Base-by-base conservation (phyloP, 495 filamentous ascomycete species). In the Penicillium ucsense region DNA sequence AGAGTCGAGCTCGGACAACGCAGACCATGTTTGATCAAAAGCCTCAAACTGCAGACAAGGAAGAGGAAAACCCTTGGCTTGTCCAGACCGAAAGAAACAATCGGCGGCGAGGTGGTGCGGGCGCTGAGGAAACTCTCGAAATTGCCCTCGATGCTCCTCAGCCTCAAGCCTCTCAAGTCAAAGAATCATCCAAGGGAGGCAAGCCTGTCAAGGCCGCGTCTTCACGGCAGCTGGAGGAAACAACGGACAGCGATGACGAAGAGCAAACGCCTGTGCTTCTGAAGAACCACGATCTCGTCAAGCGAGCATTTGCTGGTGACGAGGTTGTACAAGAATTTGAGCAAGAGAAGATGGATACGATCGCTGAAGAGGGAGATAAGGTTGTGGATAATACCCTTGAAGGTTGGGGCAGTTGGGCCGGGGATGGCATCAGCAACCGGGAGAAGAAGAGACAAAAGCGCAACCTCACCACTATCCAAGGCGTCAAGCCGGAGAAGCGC, bases 361-460 rank as follows among this genome's bases (percentile, higher is more conserved):
- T 81, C 34, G 77, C 79, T 35, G 86, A 88, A 4, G 89, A 97
- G 61, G 91, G 84, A 53, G 88, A 95, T 49, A 80, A 95, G 64
- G 73, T 88, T 31, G 66, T 89, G 20, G 88, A 94, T 62, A 84
- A 85, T 45, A 88, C 87, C 1, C 74, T 98, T 3, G 88, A 88
- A 2, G 92, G 92, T 44, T 98, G 92, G 92, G 92, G 92, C 50
- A 80, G 68, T 65, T 89, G 92, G 92, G 75, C 82, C 7, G 92
- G 92, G 41, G 80, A 83, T 31, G 92, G 91, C 5, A 68, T 97
- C 35, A 71, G 70, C 60, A 80, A 76, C 76, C 76, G 69, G 62
- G 72, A 74, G 68, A 80, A 74, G 72, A 81, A 72, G 65, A 69
- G 62, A 38, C 76, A 70, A 68, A 84, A 66, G 68, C 75, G 77